Conservation (phyloP, 768 basidiomycete genomes). For the Pseudohyphozyma bogoriensis region DNA sequence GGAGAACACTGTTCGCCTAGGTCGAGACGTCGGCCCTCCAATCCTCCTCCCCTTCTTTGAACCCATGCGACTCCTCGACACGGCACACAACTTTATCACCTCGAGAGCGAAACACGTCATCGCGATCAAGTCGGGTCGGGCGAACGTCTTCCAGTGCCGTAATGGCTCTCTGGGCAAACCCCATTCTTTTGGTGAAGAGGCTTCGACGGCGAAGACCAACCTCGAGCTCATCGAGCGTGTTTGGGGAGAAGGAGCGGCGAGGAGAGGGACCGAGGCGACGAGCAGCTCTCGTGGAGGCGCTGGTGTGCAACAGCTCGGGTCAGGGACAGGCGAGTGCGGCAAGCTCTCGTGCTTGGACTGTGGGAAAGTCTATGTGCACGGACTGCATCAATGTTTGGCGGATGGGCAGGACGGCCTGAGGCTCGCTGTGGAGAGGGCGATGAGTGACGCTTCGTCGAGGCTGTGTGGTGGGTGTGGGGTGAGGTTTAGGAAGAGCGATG, state of each 20-base stretch:
- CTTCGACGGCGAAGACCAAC: not conserved
- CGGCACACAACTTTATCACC: not conserved
- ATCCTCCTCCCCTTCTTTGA: slow-evolving; percentile 2
- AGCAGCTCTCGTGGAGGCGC: not conserved
- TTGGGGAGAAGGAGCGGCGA: not conserved
- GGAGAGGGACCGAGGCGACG: not conserved
- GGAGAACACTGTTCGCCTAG: too few species aligned
- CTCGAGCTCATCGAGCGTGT: not conserved
- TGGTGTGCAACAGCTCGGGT: not conserved
- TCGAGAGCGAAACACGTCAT: not conserved
- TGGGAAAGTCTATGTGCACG: not conserved
- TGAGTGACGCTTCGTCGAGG: slow-evolving; percentile 5
- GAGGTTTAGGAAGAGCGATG: not conserved
- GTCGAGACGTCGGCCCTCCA: too few species aligned
- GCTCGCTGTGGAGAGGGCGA: slow-evolving; percentile 11
- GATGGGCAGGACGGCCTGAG: slow-evolving; percentile 6
- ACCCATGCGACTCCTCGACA: not conserved
- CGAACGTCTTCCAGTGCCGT: not conserved
- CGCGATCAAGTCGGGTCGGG: not conserved
- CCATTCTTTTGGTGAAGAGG: not conserved
- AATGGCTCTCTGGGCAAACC: not conserved
- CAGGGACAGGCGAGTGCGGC: not conserved
- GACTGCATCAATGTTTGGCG: not conserved
- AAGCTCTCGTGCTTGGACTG: not conserved
- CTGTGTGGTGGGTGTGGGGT: slow-evolving; percentile 6